Base-by-base conservation (phyloP, 768 basidiomycete species). In the Tephrocybe sp. region DNA sequence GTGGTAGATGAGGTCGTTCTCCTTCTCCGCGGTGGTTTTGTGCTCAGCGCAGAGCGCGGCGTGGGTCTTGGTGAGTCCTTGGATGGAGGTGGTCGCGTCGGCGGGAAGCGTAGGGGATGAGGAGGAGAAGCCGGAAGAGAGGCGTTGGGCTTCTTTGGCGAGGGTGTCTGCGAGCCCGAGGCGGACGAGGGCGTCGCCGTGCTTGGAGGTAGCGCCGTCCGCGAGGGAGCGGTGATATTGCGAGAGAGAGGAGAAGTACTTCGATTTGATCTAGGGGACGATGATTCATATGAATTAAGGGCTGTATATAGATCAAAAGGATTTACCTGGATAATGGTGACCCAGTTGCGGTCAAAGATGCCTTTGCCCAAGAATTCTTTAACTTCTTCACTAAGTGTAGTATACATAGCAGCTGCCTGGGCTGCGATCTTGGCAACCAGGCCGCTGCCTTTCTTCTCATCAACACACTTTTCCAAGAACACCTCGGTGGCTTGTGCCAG, bases 1-100 rank as follows among this genome's bases (percentile, higher is more conserved):
- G 63, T 98, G 93, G 72, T 99, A 99, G 57, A 99, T 96, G 45
- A 99, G 82, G 63, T 98, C 96, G 67, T 98, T 98, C 71, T 97
- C 94, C 47, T 89, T 84, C 48, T 80, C 77, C 0, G 89, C 89
- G 55, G 92, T 88, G 46, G 68, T 71, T 63, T 83, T 84, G 52
- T 80, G 82, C 57, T 96, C 93, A 0, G 80, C 73, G 60, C 88
- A 87, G 39, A 94, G 72, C 4, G 87, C 80, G 4, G 85, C 72
- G 56, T 95, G 93, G 0, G 85, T 77, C 65, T 96, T 97, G 7
- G 87, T 84, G 45, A 93, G 85, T 46, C 95, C 93, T 23, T 77
- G 69, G 46, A 98, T 79, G 38, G 89, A 82, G 4, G 85, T 70
- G 0, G 85, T 89, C 0, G 93, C 85, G 62, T 99, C 97, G 6